Base-by-base conservation (phyloP, 768 basidiomycete species). In the Pholiota molesta region DNA sequence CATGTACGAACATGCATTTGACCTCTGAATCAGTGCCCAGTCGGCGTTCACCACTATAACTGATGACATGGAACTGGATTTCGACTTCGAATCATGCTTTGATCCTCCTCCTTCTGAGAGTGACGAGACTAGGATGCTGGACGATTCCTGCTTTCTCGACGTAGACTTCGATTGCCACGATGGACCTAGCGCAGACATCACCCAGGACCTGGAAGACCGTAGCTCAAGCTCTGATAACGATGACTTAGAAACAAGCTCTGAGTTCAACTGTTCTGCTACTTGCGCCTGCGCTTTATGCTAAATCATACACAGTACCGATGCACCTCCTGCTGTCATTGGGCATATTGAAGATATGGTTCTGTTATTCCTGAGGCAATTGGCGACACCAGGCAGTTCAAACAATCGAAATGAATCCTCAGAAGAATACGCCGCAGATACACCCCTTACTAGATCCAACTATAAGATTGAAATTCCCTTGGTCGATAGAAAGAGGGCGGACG, bases 331-430 rank as follows among this genome's bases (percentile, higher is more conserved):
- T 19, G 66, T 64, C 6, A 60, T 72, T 19, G 45, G 65, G 16
- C 61, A 69, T 11, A 76, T 80, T 17, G 78, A 80, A 65, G 70
- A 74, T 19, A 72, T 79, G 67, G 71, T 77, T 0, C 52, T 76
- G 17, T 73, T 72, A 11, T 77, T 79, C 53, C 68, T 81, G 51
- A 74, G 63, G 17, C 78, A 80, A 57, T 68, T 80, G 3, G 70
- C 73, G 9, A 66, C 67, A 26, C 69, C 71, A 47, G 65, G 61
- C 42, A 19, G 55, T 40, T 61, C 64, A 37, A 62, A 68, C 16
- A 57, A 52, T 33, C 52, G 63, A 21, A 59, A 51, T 21, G 52
- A 57, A 11, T 52, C 39, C 28, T 45, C 55, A 7, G 61, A 42
- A 33, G 40, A 56, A 42, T 64, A 61, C 21, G 59, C 58, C 10